phyloP scores from a whole-genome alignment of 2,329 filamentous ascomycete species.

The Fusarium xyrophilum region DNA sequence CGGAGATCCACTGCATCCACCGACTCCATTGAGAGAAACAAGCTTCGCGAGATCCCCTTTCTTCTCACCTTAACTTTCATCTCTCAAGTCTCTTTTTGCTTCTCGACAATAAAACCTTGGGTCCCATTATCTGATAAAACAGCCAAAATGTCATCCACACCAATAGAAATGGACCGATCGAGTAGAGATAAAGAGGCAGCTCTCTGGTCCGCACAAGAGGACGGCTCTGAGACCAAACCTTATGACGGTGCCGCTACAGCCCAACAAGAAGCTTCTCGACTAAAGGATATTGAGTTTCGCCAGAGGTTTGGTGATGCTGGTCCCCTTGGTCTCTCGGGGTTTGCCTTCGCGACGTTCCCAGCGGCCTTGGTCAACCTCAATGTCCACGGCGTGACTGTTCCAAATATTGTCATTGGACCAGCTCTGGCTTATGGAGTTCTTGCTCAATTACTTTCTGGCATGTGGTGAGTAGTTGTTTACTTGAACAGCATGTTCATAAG shows the following conservation, averaged over 20 bases:
- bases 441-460: slow-evolving; percentile 6
- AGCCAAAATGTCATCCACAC: fast-evolving
- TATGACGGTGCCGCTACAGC: neutral
- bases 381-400: neutral
- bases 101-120: no score
- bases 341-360: slow-evolving; percentile 6
- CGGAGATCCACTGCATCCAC: slow-evolving; percentile 7
- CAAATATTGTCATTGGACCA: neutral
- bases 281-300: neutral
- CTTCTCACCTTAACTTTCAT: neutral
- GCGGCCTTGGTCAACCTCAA: slow-evolving; percentile 12
- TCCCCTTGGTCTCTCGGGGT: neutral
- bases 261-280: neutral
- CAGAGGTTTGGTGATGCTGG: slow-evolving; percentile 9
- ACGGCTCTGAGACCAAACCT: neutral
- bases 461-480: neutral
- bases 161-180: neutral
- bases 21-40: neutral
- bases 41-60: slow-evolving; percentile 1
- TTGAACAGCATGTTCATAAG: fast-evolving
- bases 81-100: neutral
- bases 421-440: slow-evolving; percentile 3
- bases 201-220: neutral
- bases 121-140: no score
- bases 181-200: neutral